phyloP scores from a whole-genome alignment of 306 rosid species.

The Cucurbita pepo region DNA sequence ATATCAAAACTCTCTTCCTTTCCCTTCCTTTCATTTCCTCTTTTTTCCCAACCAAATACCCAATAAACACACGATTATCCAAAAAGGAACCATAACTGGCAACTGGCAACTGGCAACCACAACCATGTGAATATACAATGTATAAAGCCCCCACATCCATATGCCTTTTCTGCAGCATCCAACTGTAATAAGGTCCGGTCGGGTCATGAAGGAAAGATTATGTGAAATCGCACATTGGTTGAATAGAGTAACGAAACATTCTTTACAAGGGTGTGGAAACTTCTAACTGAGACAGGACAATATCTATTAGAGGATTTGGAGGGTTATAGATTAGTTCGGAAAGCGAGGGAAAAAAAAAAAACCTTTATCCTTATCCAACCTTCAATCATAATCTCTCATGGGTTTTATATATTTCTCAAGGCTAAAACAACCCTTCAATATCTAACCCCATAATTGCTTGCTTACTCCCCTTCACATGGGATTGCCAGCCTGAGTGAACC shows the following conservation, averaged over 20 bases:
- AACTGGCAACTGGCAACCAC: neutral
- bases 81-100: neutral
- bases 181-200: neutral
- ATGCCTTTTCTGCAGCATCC: neutral
- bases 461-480: neutral
- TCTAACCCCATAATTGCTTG: neutral
- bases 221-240: too few species aligned
- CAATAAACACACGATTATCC: neutral
- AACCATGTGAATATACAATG: neutral
- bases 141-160: slow-evolving; percentile 8
- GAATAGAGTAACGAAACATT: too few species aligned
- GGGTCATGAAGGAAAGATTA: too few species aligned
- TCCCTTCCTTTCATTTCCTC: neutral
- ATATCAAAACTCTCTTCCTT: slow-evolving; percentile 7
- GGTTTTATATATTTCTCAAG: neutral
- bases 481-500: neutral
- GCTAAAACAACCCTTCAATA: neutral
- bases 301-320: too few species aligned
- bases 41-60: neutral
- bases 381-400: neutral
- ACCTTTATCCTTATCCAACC: neutral
- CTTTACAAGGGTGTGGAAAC: too few species aligned
- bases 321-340: too few species aligned
- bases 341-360: too few species aligned
- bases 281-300: too few species aligned